Conservation (phyloP, 768 basidiomycete species). For the Hypholoma sublateritium region DNA sequence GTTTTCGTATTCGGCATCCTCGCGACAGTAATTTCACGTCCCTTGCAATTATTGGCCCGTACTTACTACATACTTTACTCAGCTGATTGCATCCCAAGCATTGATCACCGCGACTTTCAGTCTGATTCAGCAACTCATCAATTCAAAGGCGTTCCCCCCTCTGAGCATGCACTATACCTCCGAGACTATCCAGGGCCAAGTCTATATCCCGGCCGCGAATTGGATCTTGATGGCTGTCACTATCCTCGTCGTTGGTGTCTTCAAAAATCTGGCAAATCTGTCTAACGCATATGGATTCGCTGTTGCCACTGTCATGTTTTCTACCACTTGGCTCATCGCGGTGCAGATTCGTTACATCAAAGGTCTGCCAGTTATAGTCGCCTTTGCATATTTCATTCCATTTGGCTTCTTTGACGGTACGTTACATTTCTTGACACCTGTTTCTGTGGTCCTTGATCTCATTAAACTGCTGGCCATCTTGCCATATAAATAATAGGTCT, state of each 20-base stretch:
- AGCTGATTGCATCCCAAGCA: constrained; percentile 65
- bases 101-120: constrained; percentile 71
- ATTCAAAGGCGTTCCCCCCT: constrained; percentile 56
- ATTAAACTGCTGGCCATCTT: background rate
- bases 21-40: constrained; percentile 46
- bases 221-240: constrained; percentile 55
- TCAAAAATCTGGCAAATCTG: constrained; percentile 51
- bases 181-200: constrained; percentile 58
- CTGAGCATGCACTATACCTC: constrained; percentile 63
- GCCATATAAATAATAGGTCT: constrained; percentile 26
- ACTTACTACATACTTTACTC: background rate
- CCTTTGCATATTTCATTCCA: constrained; percentile 45
- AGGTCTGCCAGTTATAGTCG: constrained; percentile 39
- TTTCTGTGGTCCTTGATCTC: background rate
- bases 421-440: too few species aligned
- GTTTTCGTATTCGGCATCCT: constrained; percentile 65
- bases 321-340: constrained; percentile 54
- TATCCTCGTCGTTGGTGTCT: constrained; percentile 57
- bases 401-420: constrained; percentile 69
- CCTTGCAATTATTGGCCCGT: background rate
- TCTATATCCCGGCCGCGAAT: constrained; percentile 66
- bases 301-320: constrained; percentile 65
- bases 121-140: constrained; percentile 63
- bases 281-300: constrained; percentile 66
- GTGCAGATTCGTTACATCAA: constrained; percentile 62